These are phyloP conservation scores for Mollisiaceae sp. DNA, from an alignment of 2,329 filamentous ascomycete species.

Conservation along the genomic window DNA sequence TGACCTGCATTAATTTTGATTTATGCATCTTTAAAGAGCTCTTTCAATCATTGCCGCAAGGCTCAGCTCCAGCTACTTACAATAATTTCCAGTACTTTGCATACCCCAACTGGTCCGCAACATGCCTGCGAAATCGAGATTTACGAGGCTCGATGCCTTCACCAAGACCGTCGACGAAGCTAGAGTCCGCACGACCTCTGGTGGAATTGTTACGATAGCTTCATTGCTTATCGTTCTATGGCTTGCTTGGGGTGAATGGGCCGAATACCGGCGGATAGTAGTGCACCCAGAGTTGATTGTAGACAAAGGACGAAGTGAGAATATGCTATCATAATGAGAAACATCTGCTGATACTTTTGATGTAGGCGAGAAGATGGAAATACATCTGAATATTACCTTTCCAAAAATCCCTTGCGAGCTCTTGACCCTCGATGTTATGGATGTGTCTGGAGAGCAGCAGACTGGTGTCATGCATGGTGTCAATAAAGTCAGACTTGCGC, in stretches of 20 bases:
- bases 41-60: slow-evolving; percentile 29
- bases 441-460: slow-evolving; percentile 96
- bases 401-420: slow-evolving; percentile 93
- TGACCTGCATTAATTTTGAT: slow-evolving; percentile 22
- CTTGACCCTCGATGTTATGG: slow-evolving; percentile 97
- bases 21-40: slow-evolving; percentile 36
- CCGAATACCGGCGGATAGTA: slow-evolving; percentile 83
- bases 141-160: slow-evolving; percentile 96
- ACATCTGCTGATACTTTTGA: slow-evolving; percentile 7
- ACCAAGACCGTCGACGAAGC: slow-evolving; percentile 99
- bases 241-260: slow-evolving; percentile 94
- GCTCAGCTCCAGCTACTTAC: slow-evolving; percentile 21
- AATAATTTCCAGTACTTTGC: background rate
- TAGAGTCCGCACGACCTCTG: slow-evolving; percentile 91
- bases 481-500: slow-evolving; percentile 82
- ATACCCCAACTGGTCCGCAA: slow-evolving; percentile 20
- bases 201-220: slow-evolving; percentile 90
- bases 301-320: slow-evolving; percentile 87
- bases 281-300: slow-evolving; percentile 94
- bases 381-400: slow-evolving; percentile 96
- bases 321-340: background rate
- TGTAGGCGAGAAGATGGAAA: slow-evolving; percentile 97
- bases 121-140: slow-evolving; percentile 92
- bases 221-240: slow-evolving; percentile 88
- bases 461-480: slow-evolving; percentile 92